Conservation (phyloP, 805 yeast genomes). For the Yarrowia phangngaensis region DNA sequence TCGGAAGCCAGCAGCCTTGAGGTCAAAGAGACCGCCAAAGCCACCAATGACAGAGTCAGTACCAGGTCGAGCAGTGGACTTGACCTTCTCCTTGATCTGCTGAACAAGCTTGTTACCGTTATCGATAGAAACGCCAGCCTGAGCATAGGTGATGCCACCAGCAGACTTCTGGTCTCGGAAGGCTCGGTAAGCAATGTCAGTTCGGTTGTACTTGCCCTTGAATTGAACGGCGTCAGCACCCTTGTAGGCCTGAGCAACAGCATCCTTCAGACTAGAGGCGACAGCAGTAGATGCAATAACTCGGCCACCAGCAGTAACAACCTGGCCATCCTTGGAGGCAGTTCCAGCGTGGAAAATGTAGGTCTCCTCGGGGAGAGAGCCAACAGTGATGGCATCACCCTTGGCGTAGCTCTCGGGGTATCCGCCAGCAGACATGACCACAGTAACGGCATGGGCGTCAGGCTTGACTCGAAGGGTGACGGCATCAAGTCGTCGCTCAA, state of each 20-base stretch:
- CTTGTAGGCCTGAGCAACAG: conserved; percentile 79
- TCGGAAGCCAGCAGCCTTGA: conserved; percentile 77
- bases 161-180: conserved; percentile 48
- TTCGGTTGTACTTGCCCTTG: conserved; percentile 74
- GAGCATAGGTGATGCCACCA: conserved; percentile 72
- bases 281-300: conserved; percentile 92
- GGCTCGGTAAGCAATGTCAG: conserved; percentile 94
- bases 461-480: conserved; percentile 51
- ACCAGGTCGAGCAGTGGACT: conserved; percentile 90
- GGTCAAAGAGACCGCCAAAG: conserved; percentile 94
- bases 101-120: conserved; percentile 89
- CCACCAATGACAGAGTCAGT: conserved; percentile 99
- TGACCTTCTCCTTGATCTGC: conserved; percentile 83
- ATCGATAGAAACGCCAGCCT: conserved; percentile 97
- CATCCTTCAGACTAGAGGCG: conserved; percentile 67
- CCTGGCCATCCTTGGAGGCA: conserved; percentile 49
- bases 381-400: conserved; percentile 77
- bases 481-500: conserved; percentile 89
- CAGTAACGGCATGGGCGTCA: conserved; percentile 76
- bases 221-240: conserved; percentile 79
- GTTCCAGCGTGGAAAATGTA: conserved; percentile 97
- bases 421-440: conserved; percentile 95
- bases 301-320: conserved; percentile 91
- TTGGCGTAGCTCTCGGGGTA: conserved; percentile 85
- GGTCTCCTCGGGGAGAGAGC: conserved; percentile 51